Evolutionary conservation across 2,329 filamentous ascomycete genomes (phyloP).

Genomic region (Aspergillus neoniger): DNA sequence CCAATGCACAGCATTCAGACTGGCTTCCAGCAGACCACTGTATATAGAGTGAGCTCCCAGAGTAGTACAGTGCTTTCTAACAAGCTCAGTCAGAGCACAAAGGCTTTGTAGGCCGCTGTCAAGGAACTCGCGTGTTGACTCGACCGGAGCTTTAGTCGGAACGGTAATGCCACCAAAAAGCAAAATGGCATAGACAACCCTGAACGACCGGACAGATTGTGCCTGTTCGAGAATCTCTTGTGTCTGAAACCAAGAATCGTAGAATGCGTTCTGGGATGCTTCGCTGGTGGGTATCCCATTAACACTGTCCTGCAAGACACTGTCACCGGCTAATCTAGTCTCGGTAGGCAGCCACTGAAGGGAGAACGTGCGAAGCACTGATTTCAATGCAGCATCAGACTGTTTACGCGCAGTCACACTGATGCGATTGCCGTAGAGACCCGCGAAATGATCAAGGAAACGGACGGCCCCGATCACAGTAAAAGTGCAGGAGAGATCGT

Average conservation of each 20-base stretch:
- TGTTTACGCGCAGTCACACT: constrained; percentile 12
- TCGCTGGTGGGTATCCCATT: background rate
- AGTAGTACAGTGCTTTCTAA: constrained; percentile 20
- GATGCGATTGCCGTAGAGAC: constrained; percentile 25
- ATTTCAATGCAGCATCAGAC: constrained; percentile 24
- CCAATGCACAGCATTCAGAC: constrained; percentile 25
- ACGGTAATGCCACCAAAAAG: constrained; percentile 26
- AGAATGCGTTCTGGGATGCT: constrained; percentile 13
- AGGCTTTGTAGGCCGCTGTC: constrained; percentile 20
- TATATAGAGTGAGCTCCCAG: constrained; percentile 24
- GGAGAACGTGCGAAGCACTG: constrained; percentile 21
- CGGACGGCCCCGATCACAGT: constrained; percentile 17
- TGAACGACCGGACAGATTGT: constrained; percentile 21
- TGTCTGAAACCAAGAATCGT: constrained; percentile 22
- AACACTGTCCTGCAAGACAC: background rate
- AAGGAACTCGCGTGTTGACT: constrained; percentile 18
- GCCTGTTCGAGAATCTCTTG: constrained; percentile 13
- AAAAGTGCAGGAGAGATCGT: too few relatives aligned
- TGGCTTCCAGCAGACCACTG: constrained; percentile 20
- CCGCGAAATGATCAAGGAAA: constrained; percentile 28
- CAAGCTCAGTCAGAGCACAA: constrained; percentile 15
- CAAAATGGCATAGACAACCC: constrained; percentile 23
- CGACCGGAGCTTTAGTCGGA: constrained; percentile 14
- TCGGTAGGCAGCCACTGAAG: constrained; percentile 23
- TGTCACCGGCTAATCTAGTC: background rate